Conservation (phyloP, 2,329 filamentous ascomycete genomes). For the Zarea fungicola region DNA sequence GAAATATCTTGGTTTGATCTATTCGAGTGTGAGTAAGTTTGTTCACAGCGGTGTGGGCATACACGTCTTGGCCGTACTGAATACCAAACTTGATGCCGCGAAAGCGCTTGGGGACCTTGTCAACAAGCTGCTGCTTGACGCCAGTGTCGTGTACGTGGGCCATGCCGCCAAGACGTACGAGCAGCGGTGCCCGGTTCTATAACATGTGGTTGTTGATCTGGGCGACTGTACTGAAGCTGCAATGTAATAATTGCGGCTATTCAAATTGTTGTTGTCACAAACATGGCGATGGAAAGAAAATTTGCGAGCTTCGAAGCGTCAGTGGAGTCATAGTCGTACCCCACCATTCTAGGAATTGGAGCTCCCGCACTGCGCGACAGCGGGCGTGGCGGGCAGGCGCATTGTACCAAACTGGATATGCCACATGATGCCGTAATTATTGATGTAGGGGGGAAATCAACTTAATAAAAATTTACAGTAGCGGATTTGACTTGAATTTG, state of each 20-base stretch:
- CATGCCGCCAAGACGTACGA: constrained; percentile 12
- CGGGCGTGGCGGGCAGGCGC: no score
- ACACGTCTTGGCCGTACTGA: constrained; percentile 42
- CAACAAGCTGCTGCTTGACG: constrained; percentile 82
- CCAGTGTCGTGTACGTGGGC: constrained; percentile 26
- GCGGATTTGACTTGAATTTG: no score
- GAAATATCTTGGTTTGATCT: constrained; percentile 92
- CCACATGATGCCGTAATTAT: no score
- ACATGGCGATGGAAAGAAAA: constrained; percentile 7
- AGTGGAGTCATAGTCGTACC: constrained; percentile 13
- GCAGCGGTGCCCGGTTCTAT: constrained; percentile 8
- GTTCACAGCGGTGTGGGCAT: not conserved
- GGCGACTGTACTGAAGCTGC: not conserved
- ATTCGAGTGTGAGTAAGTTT: not conserved
- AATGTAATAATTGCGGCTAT: not conserved
- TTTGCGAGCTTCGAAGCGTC: constrained; percentile 3
- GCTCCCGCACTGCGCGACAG: not conserved
- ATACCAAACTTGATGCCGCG: constrained; percentile 92
- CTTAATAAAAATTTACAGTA: no score
- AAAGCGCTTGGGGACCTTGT: constrained; percentile 85
- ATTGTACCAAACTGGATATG: no score
- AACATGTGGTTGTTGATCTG: not conserved
- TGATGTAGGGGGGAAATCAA: no score
- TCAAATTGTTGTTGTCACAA: not conserved
- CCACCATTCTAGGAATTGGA: constrained; percentile 6